These are phyloP conservation scores for Garcia nutans DNA, from an alignment of 345 rosid species.

Conservation along the genomic window DNA sequence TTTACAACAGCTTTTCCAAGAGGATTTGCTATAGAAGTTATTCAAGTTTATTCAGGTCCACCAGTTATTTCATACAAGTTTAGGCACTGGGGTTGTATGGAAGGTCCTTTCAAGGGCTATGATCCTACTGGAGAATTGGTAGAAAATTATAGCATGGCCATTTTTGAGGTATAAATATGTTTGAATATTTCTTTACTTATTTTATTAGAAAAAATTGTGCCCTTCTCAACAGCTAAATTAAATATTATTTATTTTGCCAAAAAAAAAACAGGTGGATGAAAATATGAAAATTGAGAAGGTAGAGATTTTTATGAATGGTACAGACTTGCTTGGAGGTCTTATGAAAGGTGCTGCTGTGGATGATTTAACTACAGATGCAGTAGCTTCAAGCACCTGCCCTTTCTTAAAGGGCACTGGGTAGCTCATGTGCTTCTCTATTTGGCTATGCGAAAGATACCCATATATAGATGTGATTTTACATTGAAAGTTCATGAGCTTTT, in stretches of 20 bases:
- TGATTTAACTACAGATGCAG: slow-evolving; percentile 13
- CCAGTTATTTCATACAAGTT: slow-evolving; percentile 58
- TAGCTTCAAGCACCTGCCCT: slow-evolving; percentile 41
- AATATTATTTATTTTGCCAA: too few species aligned
- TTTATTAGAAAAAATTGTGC: too few species aligned
- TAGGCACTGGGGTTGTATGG: slow-evolving; percentile 76
- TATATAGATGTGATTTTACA: too few species aligned
- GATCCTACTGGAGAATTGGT: slow-evolving; percentile 56
- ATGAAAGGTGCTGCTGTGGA: slow-evolving; percentile 33
- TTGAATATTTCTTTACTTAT: background rate
- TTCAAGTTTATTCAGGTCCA: slow-evolving; percentile 58
- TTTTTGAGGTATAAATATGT: slow-evolving; percentile 29
- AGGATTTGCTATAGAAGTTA: slow-evolving; percentile 61
- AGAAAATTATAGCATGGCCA: slow-evolving; percentile 37
- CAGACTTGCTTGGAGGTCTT: slow-evolving; percentile 61
- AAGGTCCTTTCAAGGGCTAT: slow-evolving; percentile 68
- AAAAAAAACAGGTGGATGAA: slow-evolving; percentile 41
- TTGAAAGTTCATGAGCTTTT: too few species aligned
- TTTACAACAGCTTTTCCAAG: slow-evolving; percentile 57
- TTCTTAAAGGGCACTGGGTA: slow-evolving; percentile 41
- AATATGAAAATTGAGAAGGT: slow-evolving; percentile 49
- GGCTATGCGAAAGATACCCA: too few species aligned
- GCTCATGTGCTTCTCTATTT: background rate
- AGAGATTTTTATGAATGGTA: slow-evolving; percentile 52
- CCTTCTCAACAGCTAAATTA: too few species aligned